Base-by-base conservation (phyloP, 352 stramenopile species). In the Phytopythium sindhum region DNA sequence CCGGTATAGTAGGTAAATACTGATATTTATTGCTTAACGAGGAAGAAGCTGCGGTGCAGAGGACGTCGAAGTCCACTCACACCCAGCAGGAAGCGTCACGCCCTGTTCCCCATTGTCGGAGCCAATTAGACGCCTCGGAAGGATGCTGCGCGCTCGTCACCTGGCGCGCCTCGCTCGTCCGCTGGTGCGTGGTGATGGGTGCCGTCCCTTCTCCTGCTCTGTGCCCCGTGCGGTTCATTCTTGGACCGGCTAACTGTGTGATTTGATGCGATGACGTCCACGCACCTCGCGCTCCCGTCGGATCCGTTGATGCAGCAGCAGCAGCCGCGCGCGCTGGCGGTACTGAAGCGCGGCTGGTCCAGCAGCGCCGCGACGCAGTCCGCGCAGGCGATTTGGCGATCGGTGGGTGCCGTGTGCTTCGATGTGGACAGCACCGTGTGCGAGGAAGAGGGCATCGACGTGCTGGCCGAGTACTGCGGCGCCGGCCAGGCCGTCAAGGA, bases 351-450 rank as follows among this genome's bases (percentile, higher is more conserved):
- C 59, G 73, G 72, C 59, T 68, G 53, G 53, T 69, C 58, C 31
- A 48, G 33, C 35, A 5, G 10, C 26, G n/a, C 71, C 17, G 57
- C 73, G 60, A 35, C 56, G 19, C 58, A 67, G 61, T 65, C 64
- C 10, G 61, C 68, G 44, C 76, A 70, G 60, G 79, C 88, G 19
- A 65, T 89, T 26, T 92, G 83, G 83, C 76, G 81, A n/a, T 88
- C 80, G 0, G 75, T 93, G 2, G 72, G 73, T 17, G 87, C 85
- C 33, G 84, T 95, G 29, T 95, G 86, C 70, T 95, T 94, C 60
- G 94, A 99, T 69, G 97, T 99, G 0, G 97, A 99, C 81, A 98
- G 90, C 70, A 99, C 98, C 4, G 96, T 99, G 15, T 98, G 98
- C 67, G 74, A 77, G 26, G 96, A 99, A 48, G 97, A 99, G 75